A percentile compares a stretch with the other conserved stretches of the same genome.
phyloP scores from a whole-genome alignment of 2,329 filamentous ascomycete genomes.

The Pestalotiopsis sp. region DNA sequence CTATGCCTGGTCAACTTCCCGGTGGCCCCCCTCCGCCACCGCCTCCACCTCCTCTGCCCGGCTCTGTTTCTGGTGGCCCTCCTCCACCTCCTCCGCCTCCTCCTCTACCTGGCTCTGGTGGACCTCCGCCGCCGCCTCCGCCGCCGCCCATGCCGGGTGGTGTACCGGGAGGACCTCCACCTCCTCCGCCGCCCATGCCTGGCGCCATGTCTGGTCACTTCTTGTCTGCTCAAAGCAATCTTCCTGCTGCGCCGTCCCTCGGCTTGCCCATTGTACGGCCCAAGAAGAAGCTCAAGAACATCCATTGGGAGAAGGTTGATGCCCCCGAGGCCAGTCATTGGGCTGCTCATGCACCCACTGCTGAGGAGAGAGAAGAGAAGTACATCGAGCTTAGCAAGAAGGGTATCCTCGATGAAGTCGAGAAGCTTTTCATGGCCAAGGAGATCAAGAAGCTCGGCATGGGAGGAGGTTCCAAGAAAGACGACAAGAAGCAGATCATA shows the following conservation, averaged over 20 bases:
- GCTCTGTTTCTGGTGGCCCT: constrained; percentile 38
- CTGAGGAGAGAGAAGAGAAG: constrained; percentile 90
- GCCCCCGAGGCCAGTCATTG: constrained; percentile 89
- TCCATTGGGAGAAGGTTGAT: constrained; percentile 99
- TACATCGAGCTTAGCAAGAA: constrained; percentile 91
- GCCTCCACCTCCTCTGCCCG: constrained; percentile 46
- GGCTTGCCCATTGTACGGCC: constrained; percentile 81
- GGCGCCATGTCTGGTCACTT: constrained; percentile 77
- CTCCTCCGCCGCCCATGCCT: constrained; percentile 67
- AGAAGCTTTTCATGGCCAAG: constrained; percentile 96
- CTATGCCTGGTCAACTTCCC: constrained; percentile 42
- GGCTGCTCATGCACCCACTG: constrained; percentile 84
- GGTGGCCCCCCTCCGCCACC: constrained; percentile 38
- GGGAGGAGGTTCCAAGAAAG: constrained; percentile 75
- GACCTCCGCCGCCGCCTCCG: constrained; percentile 38
- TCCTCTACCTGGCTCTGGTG: constrained; percentile 35
- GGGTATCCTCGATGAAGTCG: constrained; percentile 95
- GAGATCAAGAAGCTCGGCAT: constrained; percentile 88
- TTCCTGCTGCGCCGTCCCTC: constrained; percentile 58
- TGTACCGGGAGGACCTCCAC: constrained; percentile 41
- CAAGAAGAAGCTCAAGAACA: constrained; percentile 99
- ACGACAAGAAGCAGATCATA: constrained; percentile 98
- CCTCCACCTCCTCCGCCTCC: constrained; percentile 52
- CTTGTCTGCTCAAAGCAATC: constrained; percentile 65
- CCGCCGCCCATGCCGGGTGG: constrained; percentile 46